Base-by-base conservation (phyloP, 345 rosid genomes). In the Citropsis articulata region DNA sequence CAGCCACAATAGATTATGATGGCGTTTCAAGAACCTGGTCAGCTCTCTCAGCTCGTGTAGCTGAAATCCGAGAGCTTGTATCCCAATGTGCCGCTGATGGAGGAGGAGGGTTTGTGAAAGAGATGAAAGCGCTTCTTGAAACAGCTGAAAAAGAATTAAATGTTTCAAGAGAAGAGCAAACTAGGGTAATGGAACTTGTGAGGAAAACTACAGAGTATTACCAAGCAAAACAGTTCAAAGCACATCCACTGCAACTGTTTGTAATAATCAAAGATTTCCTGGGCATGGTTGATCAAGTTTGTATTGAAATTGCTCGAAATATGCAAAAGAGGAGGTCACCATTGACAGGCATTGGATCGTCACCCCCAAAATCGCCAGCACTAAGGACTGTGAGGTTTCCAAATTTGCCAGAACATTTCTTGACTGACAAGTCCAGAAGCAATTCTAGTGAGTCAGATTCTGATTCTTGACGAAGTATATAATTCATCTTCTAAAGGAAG, bases 181-280 rank as follows among this genome's bases (percentile, higher is more conserved):
- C 14, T 31, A 87, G 87, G 57, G 90, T 90, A 6, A 84, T 88
- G 89, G 94, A 87, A 33, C 75, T 87, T 48, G 97, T 96, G 74
- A 90, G 77, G 84, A 85, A 80, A 48, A 96, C 98, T 67, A 86
- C 95, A 0, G 97, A 89, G 56, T 96, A 93, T 77, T 96, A 87
- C 53, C 98, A 95, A 81, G 87, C 87, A 4, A 91, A 83, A 42
- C 81, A 88, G 24, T 61, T 64, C 13, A 91, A 83, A 68, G 88
- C 83, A 35, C 77, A 67, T 24, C 90, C 88, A 28, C 87, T 95
- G 73, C 92, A 89, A 71, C 69, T 95, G 2, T 92, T 93, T 82
- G 85, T 82, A 40, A 87, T 93, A 55, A 89, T 93, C 62, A 90
- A 83, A 71, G 93, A 95, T 69, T 95, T 95, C 73, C 89, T 95